A percentile compares a stretch with the other conserved stretches of the same genome.
These are phyloP conservation scores for Staphylotrichum longicolle DNA, from an alignment of 495 filamentous ascomycete species.

Conservation along the genomic window DNA sequence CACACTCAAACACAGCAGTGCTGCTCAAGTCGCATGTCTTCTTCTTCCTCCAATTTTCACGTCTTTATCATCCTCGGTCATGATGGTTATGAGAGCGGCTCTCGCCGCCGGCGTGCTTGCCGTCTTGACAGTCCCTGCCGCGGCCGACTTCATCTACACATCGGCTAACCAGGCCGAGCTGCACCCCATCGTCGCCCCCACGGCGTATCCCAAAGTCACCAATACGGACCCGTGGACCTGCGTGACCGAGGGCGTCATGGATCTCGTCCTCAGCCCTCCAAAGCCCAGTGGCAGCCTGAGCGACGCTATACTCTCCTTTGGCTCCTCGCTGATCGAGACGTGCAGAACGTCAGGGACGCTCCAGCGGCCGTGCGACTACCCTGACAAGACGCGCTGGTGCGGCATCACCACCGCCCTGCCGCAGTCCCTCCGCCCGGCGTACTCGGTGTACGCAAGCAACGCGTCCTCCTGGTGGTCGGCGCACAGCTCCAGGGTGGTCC, in stretches of 20 bases:
- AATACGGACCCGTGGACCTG: background rate
- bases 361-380: background rate
- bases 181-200: constrained; percentile 6
- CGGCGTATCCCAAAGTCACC: background rate
- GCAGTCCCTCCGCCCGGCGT: background rate
- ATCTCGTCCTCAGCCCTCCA: background rate
- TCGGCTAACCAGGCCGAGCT: background rate
- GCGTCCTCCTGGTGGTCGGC: constrained; percentile 8
- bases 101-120: no score
- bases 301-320: background rate
- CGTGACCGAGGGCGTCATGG: constrained; percentile 1
- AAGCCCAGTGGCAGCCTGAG: background rate
- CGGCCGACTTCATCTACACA: background rate
- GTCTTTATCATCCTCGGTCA: no score
- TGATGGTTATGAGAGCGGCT: no score
- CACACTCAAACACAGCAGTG: no score
- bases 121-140: background rate
- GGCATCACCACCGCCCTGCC: constrained; percentile 8
- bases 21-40: no score
- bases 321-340: background rate
- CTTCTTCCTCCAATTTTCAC: no score
- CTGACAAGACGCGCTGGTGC: constrained; percentile 8
- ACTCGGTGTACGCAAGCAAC: background rate
- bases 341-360: background rate
- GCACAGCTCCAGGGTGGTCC: constrained; percentile 1